Evolutionary conservation across 1,284 basidiomycete genomes (phyloP).

Genomic region (Ceratobasidium sp.): DNA sequence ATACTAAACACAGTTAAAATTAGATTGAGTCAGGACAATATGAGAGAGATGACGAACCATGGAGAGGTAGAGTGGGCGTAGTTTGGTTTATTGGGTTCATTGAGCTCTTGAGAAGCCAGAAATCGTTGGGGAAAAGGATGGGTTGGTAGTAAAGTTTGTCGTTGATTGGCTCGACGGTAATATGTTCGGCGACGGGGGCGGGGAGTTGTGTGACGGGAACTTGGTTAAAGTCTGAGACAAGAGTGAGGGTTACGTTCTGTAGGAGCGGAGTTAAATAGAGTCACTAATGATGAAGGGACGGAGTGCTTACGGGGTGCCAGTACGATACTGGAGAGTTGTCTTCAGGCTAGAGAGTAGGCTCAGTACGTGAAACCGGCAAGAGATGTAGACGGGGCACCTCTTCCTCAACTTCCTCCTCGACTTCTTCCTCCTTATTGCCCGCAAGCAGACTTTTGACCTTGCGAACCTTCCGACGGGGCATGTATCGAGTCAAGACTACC

Average conservation of each 20-base stretch:
- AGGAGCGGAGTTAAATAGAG: slow-evolving; percentile 27
- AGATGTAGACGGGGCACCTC: slow-evolving; percentile 23
- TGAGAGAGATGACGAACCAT: slow-evolving; percentile 65
- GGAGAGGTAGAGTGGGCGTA: slow-evolving; percentile 78
- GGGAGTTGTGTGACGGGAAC: slow-evolving; percentile 74
- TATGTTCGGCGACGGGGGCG: slow-evolving; percentile 73
- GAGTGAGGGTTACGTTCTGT: slow-evolving; percentile 87
- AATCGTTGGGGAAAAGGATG: slow-evolving; percentile 93
- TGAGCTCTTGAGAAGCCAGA: slow-evolving; percentile 76
- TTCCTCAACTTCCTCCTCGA: slow-evolving; percentile 61
- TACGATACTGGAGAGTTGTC: slow-evolving; percentile 69
- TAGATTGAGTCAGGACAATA: neutral
- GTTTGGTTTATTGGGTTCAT: slow-evolving; percentile 84
- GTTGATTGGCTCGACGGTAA: slow-evolving; percentile 70
- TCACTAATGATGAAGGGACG: slow-evolving; percentile 11
- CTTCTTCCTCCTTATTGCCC: slow-evolving; percentile 58
- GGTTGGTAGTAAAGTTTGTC: slow-evolving; percentile 82
- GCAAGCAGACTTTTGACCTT: slow-evolving; percentile 87
- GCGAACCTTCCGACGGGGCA: slow-evolving; percentile 77
- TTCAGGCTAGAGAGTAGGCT: slow-evolving; percentile 36
- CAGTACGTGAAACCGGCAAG: slow-evolving; percentile 4
- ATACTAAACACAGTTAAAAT: slow-evolving; percentile 3
- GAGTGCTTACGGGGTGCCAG: slow-evolving; percentile 76
- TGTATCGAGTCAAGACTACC: slow-evolving; percentile 86
- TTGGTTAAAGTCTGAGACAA: slow-evolving; percentile 77